A percentile compares a stretch with the other conserved stretches of the same genome.
phyloP scores from a whole-genome alignment of 176 grass and related monocot genomes.

The Rhipidocladum racemiflorum region DNA sequence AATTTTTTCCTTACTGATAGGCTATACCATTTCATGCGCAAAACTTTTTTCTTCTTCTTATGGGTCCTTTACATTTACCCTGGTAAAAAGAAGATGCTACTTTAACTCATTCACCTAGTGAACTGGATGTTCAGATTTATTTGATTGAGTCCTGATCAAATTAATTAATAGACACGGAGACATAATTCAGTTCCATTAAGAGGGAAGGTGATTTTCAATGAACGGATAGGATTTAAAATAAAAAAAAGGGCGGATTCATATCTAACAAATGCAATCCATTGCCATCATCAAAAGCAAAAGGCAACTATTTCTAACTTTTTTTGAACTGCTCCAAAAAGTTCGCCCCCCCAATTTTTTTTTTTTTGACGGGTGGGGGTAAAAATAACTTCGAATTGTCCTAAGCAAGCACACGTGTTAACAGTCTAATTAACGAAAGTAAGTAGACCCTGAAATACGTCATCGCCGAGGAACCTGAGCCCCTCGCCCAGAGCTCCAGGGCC shows the following conservation, averaged over 20 bases:
- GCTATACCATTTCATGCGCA: not conserved
- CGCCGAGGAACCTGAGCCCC: slow-evolving; percentile 22
- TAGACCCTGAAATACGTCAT: slow-evolving; percentile 23
- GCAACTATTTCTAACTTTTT: not conserved
- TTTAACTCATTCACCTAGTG: not conserved
- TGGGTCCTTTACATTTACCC: not conserved
- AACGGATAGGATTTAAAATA: not conserved
- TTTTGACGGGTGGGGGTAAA: not conserved
- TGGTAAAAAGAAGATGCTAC: not conserved
- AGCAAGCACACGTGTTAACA: slow-evolving; percentile 29
- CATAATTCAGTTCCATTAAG: not conserved
- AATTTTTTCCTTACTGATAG: not conserved
- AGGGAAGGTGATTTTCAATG: slow-evolving; percentile 1
- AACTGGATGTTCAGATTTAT: not conserved
- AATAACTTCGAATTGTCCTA: not conserved
- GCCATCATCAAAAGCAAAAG: not conserved
- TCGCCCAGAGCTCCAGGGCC: not conserved
- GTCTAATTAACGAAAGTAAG: slow-evolving; percentile 6
- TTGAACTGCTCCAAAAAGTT: slow-evolving; percentile 24
- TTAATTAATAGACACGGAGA: not conserved
- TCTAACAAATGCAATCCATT: no score
- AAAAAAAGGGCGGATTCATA: not conserved
- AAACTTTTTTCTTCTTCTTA: not conserved
- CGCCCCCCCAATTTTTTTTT: not conserved
- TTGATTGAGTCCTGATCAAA: not conserved